These are phyloP conservation scores for Cucumis cinereus DNA, from an alignment of 306 rosid species.

Conservation along the genomic window DNA sequence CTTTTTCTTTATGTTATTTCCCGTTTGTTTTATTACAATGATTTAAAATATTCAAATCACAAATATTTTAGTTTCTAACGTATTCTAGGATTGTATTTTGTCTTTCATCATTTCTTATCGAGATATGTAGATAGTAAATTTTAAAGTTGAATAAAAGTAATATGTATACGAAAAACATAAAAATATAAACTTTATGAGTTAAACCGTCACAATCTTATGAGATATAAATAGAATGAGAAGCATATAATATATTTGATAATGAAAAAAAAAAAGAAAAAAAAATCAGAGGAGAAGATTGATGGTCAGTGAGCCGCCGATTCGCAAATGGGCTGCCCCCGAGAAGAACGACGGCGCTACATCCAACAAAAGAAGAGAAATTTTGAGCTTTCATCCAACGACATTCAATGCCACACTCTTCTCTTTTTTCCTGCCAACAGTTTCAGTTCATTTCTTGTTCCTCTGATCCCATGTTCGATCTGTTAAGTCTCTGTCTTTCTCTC, in stretches of 20 bases:
- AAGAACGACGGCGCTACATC: conserved; percentile 1
- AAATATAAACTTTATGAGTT: not conserved
- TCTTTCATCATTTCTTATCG: not conserved
- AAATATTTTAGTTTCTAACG: too few relatives aligned
- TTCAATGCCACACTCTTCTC: not conserved
- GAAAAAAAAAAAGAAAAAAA: not conserved
- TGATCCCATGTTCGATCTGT: not conserved
- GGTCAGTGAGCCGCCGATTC: not conserved
- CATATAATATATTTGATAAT: not conserved
- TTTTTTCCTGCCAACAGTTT: not conserved
- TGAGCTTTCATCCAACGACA: not conserved
- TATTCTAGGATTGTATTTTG: too few relatives aligned
- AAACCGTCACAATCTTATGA: not conserved
- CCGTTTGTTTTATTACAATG: too few relatives aligned
- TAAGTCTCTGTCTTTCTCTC: not conserved
- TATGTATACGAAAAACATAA: not conserved
- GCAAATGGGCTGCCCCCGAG: conserved; percentile 5
- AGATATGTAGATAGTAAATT: not conserved
- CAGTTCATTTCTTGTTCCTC: not conserved
- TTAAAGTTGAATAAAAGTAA: not conserved
- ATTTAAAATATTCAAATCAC: too few relatives aligned
- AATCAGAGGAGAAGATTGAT: not conserved
- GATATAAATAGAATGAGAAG: not conserved
- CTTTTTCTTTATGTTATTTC: too few relatives aligned
- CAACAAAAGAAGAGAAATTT: not conserved